Evolutionary conservation across 495 filamentous ascomycete species (phyloP).

Genomic region (Penicillium odoratum): DNA sequence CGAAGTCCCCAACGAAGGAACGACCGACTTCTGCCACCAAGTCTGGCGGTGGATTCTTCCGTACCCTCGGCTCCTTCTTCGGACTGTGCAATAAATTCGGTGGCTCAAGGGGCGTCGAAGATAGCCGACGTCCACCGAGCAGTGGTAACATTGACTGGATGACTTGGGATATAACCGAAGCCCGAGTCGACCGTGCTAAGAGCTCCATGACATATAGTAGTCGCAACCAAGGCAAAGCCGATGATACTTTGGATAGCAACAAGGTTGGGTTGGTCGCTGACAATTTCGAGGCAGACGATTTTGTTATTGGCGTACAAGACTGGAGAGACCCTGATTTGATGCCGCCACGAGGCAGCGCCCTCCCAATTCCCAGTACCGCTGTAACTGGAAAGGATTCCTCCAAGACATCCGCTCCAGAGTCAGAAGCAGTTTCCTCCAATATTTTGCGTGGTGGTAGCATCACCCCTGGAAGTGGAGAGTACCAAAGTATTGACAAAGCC

Average conservation of each 20-base stretch:
- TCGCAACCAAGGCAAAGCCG: slow-evolving; percentile 15
- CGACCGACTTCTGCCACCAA: slow-evolving; percentile 16
- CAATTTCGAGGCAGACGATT: slow-evolving; percentile 58
- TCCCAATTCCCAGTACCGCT: slow-evolving; percentile 28
- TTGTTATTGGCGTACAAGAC: slow-evolving; percentile 90
- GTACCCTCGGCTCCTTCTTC: slow-evolving; percentile 53
- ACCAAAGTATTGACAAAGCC: slow-evolving; percentile 44
- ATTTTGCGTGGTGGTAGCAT: slow-evolving; percentile 66
- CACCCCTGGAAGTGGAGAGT: slow-evolving; percentile 78
- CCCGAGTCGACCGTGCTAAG: slow-evolving; percentile 21
- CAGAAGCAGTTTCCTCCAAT: slow-evolving; percentile 36
- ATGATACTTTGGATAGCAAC: slow-evolving; percentile 18
- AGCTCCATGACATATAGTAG: slow-evolving; percentile 7
- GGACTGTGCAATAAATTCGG: slow-evolving; percentile 44
- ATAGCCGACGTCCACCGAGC: slow-evolving; percentile 72
- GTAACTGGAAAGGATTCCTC: slow-evolving; percentile 21
- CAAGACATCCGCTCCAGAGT: slow-evolving; percentile 27
- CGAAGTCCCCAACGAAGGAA: slow-evolving; percentile 22
- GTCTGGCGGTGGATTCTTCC: slow-evolving; percentile 54
- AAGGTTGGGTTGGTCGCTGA: slow-evolving; percentile 13
- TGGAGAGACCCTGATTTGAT: slow-evolving; percentile 87
- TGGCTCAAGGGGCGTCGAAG: slow-evolving; percentile 33
- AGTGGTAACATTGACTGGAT: slow-evolving; percentile 84
- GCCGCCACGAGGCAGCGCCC: slow-evolving; percentile 33
- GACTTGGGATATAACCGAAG: slow-evolving; percentile 52